Base-by-base conservation (phyloP, 345 rosid genomes). In the Firmiana major region DNA sequence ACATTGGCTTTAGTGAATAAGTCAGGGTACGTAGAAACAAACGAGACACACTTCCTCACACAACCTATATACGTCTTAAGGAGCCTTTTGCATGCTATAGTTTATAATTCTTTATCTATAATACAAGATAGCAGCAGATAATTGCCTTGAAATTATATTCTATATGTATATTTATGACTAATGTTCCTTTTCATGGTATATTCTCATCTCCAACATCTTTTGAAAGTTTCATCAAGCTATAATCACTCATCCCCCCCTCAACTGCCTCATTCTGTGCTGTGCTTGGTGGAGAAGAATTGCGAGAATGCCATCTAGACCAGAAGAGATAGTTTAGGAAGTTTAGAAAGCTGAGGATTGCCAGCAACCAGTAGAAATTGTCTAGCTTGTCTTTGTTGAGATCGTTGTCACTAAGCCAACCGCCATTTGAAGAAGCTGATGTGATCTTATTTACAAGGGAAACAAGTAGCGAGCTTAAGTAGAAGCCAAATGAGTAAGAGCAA, bases 401-500 rank as follows among this genome's bases (percentile, higher is more conserved):
- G 63, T 96, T 96, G 45, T 89, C 87, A 62, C 90, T 80, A 7
- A 96, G 90, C 99, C 99, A 96, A 15, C 98, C 99, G 11, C 83
- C 73, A 31, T 43, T 72, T 0, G 84, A 75, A 0, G 90, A 85
- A 9, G 82, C 49, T 1, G 89, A 42, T 1, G 92, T 90, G 70
- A 93, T 83, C 82, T 85, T 92, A 81, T 96, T 96, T 28, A 92
- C 97, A 31, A 92, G 42, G 2, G 99, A 90, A 68, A 96, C 99
- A 17, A 96, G 85, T 1, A 96, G 49, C 0, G 98, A 92, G 88
- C 99, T 96, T 4, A 96, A 80, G 85, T 89, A 96, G 81, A 96
- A 96, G 34, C 99, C 99, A 22, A 96, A 92, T 4, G 99, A 89
- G 77, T 96, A 96, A 1, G 99, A 96, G 81, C 98, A 96, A 67